A percentile compares a stretch with the other conserved stretches of the same genome.
Evolutionary conservation across 2,329 filamentous ascomycete species (phyloP).

Genomic region (Cordyceps fumosorosea): DNA sequence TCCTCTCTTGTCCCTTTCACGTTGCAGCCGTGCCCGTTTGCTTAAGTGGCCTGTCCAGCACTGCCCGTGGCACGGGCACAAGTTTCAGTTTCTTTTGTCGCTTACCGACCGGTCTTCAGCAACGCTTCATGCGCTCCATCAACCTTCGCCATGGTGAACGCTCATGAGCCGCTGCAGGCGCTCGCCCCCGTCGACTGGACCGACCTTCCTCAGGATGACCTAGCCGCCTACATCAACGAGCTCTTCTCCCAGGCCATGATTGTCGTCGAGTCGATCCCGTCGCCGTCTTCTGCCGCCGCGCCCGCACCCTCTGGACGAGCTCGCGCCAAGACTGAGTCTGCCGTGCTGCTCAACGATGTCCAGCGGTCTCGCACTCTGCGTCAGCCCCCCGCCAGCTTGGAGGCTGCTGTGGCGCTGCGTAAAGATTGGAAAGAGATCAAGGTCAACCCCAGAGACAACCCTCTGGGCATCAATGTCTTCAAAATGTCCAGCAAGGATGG

Average conservation of each 20-base stretch:
- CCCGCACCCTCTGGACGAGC: constrained; percentile 39
- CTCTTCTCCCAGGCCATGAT: constrained; percentile 63
- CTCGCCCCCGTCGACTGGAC: constrained; percentile 51
- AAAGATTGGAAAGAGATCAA: constrained; percentile 87
- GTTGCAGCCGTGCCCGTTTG: not conserved
- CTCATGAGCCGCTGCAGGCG: constrained; percentile 53
- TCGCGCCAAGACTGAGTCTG: constrained; percentile 47
- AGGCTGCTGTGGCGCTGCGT: constrained; percentile 49
- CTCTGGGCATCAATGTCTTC: constrained; percentile 69
- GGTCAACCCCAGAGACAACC: constrained; percentile 64
- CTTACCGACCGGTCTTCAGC: not conserved
- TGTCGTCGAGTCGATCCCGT: constrained; percentile 70
- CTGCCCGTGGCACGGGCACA: not conserved
- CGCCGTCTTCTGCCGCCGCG: constrained; percentile 24
- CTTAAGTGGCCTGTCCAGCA: not conserved
- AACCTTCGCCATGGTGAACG: constrained; percentile 39
- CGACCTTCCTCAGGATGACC: constrained; percentile 37
- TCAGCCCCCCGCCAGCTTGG: constrained; percentile 41
- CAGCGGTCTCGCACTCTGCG: constrained; percentile 37
- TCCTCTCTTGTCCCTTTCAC: not conserved
- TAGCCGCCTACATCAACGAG: constrained; percentile 46
- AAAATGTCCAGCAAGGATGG: constrained; percentile 75
- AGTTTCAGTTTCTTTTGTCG: not conserved
- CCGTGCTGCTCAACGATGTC: constrained; percentile 44
- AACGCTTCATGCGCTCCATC: not conserved